Evolutionary conservation across 2,329 filamentous ascomycete species (phyloP), one percentile per base, ranked within the genome.

Genomic region (Botrytis fabae): DNA sequence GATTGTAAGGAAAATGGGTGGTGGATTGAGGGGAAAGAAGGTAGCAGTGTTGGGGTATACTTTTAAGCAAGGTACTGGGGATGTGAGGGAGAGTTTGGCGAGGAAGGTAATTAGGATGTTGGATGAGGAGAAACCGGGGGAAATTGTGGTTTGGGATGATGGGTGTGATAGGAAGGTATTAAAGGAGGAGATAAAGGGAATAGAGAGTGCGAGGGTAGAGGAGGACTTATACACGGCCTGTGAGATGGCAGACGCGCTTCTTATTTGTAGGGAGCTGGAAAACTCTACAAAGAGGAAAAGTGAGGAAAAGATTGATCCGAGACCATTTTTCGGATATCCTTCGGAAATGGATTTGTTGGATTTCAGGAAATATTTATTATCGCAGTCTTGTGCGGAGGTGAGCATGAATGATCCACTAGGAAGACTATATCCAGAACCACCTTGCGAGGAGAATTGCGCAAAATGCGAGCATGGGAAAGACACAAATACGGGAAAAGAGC

Each of bases 1-100:
- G 66, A 88, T 94, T 61, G 87, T 93, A 77, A 85, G 85, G 74
- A 88, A 87, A 71, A 85, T 94, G 69, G 90, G 92, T 82, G 90
- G 91, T 79, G 92, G 90, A 16, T 84, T 94, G 9, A 85, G 85
- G 4, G 87, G 88, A 74, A 93, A 93, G 84, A 93, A 92, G 82
- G 84, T 94, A 22, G 86, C 90, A 4, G 84, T 95, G 2, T 85
- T 95, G 9, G 93, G 93, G 6, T 94, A 91, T 77, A 90, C 92
- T 14, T 95, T 93, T 83, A 95, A 95, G 85, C 92, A 93, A 82
- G 88, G 93, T 81, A 95, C 92, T 0, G 89, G 88, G 35, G 92
- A 95, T 80, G 92, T 91, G 8, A 87, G 92, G 54, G 92, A 94
- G 80, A 90, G 88, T 61, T 88, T 91, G 0, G 90, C 91, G 0